Conservation (phyloP, 306 rosid species). For the Hippophae gyantsensis region DNA sequence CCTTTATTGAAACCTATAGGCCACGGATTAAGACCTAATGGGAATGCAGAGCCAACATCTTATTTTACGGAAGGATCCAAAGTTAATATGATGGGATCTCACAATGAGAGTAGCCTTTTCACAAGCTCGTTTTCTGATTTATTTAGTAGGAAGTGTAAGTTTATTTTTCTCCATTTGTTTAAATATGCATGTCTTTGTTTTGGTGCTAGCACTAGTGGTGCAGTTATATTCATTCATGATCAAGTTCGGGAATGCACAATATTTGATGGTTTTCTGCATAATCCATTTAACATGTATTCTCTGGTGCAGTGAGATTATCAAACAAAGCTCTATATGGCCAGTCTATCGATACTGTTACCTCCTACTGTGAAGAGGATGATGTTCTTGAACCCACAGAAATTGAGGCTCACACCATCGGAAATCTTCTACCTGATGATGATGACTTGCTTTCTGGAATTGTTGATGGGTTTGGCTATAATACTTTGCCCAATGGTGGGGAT, state of each 20-base stretch:
- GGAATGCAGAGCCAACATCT: constrained; percentile 19
- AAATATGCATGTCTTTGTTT: neutral
- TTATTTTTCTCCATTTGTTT: neutral
- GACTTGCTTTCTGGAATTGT: constrained; percentile 36
- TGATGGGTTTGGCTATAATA: constrained; percentile 27
- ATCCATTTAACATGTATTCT: constrained; percentile 6
- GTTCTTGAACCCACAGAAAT: constrained; percentile 32
- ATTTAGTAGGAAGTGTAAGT: constrained; percentile 38
- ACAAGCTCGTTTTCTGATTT: constrained; percentile 39
- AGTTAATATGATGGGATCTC: constrained; percentile 32
- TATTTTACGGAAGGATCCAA: constrained; percentile 25
- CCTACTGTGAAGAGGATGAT: constrained; percentile 39
- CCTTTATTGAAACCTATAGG: constrained; percentile 10
- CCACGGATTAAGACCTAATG: constrained; percentile 11
- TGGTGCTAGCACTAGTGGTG: neutral
- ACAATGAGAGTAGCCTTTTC: constrained; percentile 47
- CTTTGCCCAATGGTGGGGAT: constrained; percentile 24
- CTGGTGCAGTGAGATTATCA: constrained; percentile 24
- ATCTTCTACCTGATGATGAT: constrained; percentile 37
- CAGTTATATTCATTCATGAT: constrained; percentile 1
- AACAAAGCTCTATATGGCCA: constrained; percentile 28
- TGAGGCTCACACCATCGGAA: constrained; percentile 42
- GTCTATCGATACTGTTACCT: constrained; percentile 37
- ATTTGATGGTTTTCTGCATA: constrained; percentile 1
- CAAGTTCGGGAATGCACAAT: neutral